phyloP scores from a whole-genome alignment of 2,329 filamentous ascomycete species.

The Pseudopyricularia javanii region DNA sequence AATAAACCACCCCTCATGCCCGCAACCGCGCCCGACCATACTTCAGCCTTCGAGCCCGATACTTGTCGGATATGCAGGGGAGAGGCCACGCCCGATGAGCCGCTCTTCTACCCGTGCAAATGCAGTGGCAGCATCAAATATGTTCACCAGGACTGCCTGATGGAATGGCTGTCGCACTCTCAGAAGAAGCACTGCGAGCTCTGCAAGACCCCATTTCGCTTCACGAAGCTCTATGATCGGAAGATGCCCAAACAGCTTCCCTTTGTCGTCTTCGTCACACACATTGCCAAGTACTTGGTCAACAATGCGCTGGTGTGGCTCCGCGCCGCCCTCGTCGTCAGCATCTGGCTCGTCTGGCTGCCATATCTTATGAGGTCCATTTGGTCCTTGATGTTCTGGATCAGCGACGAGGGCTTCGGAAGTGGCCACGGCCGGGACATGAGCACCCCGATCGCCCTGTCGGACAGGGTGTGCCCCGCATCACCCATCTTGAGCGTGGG shows the following conservation, averaged over 20 bases:
- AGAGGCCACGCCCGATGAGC: slow-evolving; percentile 70
- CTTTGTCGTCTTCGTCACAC: slow-evolving; percentile 64
- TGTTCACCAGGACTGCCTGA: slow-evolving; percentile 93
- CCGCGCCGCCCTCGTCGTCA: slow-evolving; percentile 63
- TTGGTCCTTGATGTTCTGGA: slow-evolving; percentile 91
- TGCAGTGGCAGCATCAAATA: slow-evolving; percentile 98
- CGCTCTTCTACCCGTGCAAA: slow-evolving; percentile 95
- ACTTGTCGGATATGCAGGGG: slow-evolving; percentile 97
- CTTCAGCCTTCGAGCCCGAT: slow-evolving; percentile 40
- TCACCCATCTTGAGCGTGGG: slow-evolving; percentile 3
- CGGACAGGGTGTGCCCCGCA: slow-evolving; percentile 20
- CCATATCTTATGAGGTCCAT: slow-evolving; percentile 85
- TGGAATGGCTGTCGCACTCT: slow-evolving; percentile 97
- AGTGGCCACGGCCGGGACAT: slow-evolving; percentile 5
- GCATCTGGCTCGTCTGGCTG: slow-evolving; percentile 80
- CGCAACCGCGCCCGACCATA: neutral
- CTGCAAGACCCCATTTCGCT: slow-evolving; percentile 95
- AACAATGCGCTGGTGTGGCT: slow-evolving; percentile 66
- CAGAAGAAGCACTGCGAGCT: slow-evolving; percentile 99
- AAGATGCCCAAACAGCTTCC: slow-evolving; percentile 84
- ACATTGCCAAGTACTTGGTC: slow-evolving; percentile 61
- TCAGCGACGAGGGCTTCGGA: slow-evolving; percentile 64
- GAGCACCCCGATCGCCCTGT: slow-evolving; percentile 12
- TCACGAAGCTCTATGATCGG: slow-evolving; percentile 93
- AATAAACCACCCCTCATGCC: slow-evolving; percentile 1